These are phyloP conservation scores for Cucurbita ficifolia DNA, from an alignment of 306 rosid species.

Conservation along the genomic window DNA sequence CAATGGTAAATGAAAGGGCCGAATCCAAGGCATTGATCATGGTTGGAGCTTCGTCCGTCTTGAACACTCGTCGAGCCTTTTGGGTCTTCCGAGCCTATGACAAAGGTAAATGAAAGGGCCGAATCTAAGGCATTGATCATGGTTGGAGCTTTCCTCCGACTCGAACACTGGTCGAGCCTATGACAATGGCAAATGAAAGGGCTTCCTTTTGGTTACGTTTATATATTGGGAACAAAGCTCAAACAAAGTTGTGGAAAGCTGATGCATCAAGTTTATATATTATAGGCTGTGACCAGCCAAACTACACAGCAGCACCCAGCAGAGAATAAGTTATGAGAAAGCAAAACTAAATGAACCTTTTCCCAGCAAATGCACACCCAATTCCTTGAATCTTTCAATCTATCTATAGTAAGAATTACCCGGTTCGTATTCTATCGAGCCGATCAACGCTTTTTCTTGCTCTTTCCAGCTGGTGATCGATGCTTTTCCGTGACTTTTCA, in stretches of 20 bases:
- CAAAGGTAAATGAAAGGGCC: too few species aligned
- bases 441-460: constrained; percentile 50
- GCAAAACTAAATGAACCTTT: background rate
- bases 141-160: background rate
- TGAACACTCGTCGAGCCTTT: background rate
- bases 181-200: background rate
- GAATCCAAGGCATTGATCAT: background rate
- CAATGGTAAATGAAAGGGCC: too few species aligned
- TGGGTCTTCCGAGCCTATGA: background rate
- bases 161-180: background rate
- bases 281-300: constrained; percentile 22
- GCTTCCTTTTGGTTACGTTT: background rate
- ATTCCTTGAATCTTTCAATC: constrained; percentile 20
- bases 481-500: constrained; percentile 50
- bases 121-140: background rate
- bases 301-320: constrained; percentile 21
- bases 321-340: constrained; percentile 10
- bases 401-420: constrained; percentile 22
- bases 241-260: background rate
- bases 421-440: constrained; percentile 39
- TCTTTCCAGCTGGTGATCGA: constrained; percentile 45
- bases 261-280: constrained; percentile 13
- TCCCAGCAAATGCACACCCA: constrained; percentile 20
- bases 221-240: background rate
- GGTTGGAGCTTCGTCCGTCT: background rate